Conservation (phyloP, 1,284 basidiomycete species). For the Cutaneotrichosporon cutaneum region DNA sequence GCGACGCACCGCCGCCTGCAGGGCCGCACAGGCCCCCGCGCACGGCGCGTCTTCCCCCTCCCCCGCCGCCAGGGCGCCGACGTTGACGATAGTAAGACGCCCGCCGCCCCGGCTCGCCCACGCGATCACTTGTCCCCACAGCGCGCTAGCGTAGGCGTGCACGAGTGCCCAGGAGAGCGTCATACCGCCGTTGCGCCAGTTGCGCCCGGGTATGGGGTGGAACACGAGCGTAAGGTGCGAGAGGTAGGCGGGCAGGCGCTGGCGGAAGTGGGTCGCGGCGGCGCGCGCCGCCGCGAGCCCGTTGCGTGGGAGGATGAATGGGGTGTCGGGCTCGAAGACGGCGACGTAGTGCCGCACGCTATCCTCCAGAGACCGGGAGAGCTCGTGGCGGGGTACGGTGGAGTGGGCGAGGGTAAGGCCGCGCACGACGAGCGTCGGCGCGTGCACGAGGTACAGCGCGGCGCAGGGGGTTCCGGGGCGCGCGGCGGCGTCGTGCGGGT, state of each 20-base stretch:
- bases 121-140: constrained; percentile 3
- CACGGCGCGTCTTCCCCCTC: neutral
- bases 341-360: constrained; percentile 11
- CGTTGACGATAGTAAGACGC: constrained; percentile 12
- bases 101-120: constrained; percentile 2
- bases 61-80: constrained; percentile 5
- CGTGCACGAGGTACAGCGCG: constrained; percentile 10
- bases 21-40: neutral
- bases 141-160: constrained; percentile 1
- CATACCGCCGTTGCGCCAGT: neutral
- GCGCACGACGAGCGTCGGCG: constrained; percentile 13
- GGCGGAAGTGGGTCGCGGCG: constrained; percentile 9
- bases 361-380: neutral
- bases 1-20: neutral
- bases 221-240: constrained; percentile 12
- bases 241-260: constrained; percentile 4
- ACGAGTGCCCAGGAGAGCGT: constrained; percentile 18
- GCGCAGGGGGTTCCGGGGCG: constrained; percentile 2
- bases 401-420: constrained; percentile 16
- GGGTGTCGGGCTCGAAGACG: constrained; percentile 20
- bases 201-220: neutral
- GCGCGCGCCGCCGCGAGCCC: neutral
- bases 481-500: constrained; percentile 2
- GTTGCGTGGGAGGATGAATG: constrained; percentile 16
- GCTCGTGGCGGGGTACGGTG: constrained; percentile 11